Evolutionary conservation across 345 rosid species (phyloP).

Genomic region (Acer campestre): DNA sequence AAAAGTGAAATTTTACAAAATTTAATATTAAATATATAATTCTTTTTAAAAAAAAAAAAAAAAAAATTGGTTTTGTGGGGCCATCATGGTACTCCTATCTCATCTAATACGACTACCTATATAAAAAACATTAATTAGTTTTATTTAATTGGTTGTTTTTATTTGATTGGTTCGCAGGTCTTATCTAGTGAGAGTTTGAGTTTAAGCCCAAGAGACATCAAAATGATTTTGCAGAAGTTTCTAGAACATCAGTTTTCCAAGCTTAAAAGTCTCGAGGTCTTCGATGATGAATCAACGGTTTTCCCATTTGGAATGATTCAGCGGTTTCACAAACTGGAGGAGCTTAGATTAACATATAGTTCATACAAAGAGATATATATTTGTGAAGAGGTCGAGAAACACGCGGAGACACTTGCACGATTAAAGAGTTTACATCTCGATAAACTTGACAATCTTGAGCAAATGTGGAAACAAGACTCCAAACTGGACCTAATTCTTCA

Average conservation of each 20-base stretch:
- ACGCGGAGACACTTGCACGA: not conserved
- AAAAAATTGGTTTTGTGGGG: no score
- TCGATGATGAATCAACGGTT: not conserved
- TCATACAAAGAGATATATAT: not conserved
- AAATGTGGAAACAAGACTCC: no score
- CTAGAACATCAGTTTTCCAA: not conserved
- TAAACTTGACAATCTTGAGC: no score
- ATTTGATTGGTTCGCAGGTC: no score
- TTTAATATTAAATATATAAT: no score
- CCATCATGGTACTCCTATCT: no score
- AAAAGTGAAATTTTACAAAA: no score
- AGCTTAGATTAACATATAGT: not conserved
- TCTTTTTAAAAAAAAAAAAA: no score
- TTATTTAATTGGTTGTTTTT: no score
- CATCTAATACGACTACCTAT: no score
- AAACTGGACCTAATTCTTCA: no score
- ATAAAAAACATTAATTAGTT: no score
- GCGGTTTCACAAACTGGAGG: slow-evolving; percentile 10
- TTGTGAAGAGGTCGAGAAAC: not conserved
- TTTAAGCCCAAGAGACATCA: not conserved
- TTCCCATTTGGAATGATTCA: slow-evolving; percentile 6
- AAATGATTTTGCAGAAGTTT: not conserved
- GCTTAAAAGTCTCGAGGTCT: slow-evolving; percentile 1
- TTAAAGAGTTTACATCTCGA: not conserved
- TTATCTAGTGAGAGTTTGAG: not conserved